phyloP scores from a whole-genome alignment of 352 stramenopile genomes.

The Phytophthora sansomeana region DNA sequence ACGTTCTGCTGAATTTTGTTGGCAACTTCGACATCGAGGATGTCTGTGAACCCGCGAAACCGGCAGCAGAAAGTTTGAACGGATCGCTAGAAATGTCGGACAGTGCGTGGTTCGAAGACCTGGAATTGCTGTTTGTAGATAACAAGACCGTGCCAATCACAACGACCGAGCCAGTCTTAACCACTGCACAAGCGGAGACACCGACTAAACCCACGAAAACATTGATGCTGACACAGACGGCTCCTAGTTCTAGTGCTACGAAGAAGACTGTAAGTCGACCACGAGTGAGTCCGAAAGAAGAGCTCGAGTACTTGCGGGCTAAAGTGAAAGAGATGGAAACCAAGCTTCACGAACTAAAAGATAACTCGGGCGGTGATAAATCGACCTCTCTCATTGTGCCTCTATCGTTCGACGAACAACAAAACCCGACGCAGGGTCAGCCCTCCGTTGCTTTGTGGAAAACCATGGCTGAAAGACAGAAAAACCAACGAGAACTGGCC shows the following conservation, averaged over 20 bases:
- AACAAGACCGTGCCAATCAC: background rate
- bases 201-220: background rate
- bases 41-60: background rate
- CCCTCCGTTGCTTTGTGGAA: slow-evolving; percentile 44
- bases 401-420: background rate
- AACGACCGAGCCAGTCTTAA: background rate
- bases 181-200: background rate
- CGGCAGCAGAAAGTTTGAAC: background rate
- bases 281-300: slow-evolving; percentile 28
- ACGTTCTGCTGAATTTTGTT: slow-evolving; percentile 24
- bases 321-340: slow-evolving; percentile 41
- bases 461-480: slow-evolving; percentile 46
- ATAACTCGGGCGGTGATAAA: background rate
- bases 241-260: background rate
- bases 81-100: slow-evolving; percentile 4
- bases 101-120: slow-evolving; percentile 11
- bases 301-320: slow-evolving; percentile 35
- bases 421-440: background rate
- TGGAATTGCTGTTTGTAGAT: slow-evolving; percentile 18
- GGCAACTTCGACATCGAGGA: slow-evolving; percentile 2
- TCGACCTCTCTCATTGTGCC: background rate
- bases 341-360: slow-evolving; percentile 32
- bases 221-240: background rate
- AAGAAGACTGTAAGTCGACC: slow-evolving; percentile 3
- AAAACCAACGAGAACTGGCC: slow-evolving; percentile 37